These are phyloP conservation scores for Vanrija sp. DNA, from an alignment of 1,284 basidiomycete species.

Conservation along the genomic window DNA sequence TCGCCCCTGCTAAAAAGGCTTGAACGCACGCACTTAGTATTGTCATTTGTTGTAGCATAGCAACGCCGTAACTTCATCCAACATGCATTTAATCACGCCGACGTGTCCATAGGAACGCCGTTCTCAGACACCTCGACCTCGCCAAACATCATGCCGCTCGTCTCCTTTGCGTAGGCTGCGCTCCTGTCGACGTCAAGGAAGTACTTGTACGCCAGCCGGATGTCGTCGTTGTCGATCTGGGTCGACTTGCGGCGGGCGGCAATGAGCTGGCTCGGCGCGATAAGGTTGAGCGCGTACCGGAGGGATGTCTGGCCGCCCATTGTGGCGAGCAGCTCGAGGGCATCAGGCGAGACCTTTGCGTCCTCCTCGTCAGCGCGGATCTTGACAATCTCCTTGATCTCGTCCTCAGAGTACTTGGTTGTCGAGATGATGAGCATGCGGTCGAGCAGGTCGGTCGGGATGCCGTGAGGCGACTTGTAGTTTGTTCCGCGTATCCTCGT, in stretches of 20 bases:
- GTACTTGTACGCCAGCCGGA: constrained; percentile 76
- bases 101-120: constrained; percentile 10
- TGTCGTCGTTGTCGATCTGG: constrained; percentile 74
- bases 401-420: constrained; percentile 76
- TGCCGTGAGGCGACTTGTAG: constrained; percentile 88
- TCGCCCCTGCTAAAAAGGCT: too few relatives aligned
- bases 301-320: constrained; percentile 84
- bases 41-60: too few relatives aligned
- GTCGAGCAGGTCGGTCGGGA: constrained; percentile 91
- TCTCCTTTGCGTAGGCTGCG: constrained; percentile 81
- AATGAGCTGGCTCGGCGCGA: constrained; percentile 80
- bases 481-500: constrained; percentile 92
- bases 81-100: not conserved
- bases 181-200: constrained; percentile 96
- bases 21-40: too few relatives aligned
- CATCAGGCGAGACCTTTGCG: constrained; percentile 73
- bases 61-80: too few relatives aligned
- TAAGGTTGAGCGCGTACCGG: constrained; percentile 86
- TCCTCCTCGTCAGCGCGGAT: constrained; percentile 96
- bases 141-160: constrained; percentile 64
- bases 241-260: constrained; percentile 74
- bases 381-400: constrained; percentile 85
- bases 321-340: constrained; percentile 70
- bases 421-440: constrained; percentile 94
- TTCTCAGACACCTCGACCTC: constrained; percentile 11